Evolutionary conservation across 352 stramenopile species (phyloP).

Genomic region (Pythium oligandrum): DNA sequence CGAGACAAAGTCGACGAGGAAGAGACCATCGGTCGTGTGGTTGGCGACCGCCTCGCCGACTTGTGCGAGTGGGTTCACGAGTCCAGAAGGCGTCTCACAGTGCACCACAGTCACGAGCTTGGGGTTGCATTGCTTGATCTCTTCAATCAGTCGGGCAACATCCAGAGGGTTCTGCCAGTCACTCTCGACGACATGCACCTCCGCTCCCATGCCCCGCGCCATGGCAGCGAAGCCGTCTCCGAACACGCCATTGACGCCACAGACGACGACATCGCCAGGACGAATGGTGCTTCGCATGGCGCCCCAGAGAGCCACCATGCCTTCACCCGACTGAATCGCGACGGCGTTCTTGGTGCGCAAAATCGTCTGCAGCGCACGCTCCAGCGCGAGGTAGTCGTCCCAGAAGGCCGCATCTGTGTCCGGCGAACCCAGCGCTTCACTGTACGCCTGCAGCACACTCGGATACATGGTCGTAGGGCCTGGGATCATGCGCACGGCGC

Average conservation of each 20-base stretch:
- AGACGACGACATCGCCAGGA: conserved; percentile 38
- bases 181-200: conserved; percentile 31
- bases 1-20: conserved; percentile 55
- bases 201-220: conserved; percentile 31
- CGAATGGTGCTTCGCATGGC: conserved; percentile 40
- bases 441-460: conserved; percentile 31
- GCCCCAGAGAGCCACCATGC: conserved; percentile 50
- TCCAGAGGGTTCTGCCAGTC: conserved; percentile 41
- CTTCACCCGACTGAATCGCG: conserved; percentile 52
- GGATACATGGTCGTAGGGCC: conserved; percentile 35
- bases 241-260: conserved; percentile 42
- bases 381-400: conserved; percentile 45
- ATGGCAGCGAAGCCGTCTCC: conserved; percentile 46
- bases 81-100: conserved; percentile 45
- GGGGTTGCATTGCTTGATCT: conserved; percentile 35
- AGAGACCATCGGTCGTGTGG: conserved; percentile 43
- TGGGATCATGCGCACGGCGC: conserved; percentile 18
- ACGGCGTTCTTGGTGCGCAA: conserved; percentile 30
- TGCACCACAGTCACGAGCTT: conserved; percentile 50
- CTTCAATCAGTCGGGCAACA: conserved; percentile 22
- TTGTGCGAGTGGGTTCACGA: conserved; percentile 36
- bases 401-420: conserved; percentile 49
- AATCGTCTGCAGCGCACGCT: conserved; percentile 26
- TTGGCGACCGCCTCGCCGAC: conserved; percentile 34
- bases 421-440: conserved; percentile 29